Base-by-base conservation (phyloP, 441 rosid genomes). In the Rhodomyrtus psidioides region DNA sequence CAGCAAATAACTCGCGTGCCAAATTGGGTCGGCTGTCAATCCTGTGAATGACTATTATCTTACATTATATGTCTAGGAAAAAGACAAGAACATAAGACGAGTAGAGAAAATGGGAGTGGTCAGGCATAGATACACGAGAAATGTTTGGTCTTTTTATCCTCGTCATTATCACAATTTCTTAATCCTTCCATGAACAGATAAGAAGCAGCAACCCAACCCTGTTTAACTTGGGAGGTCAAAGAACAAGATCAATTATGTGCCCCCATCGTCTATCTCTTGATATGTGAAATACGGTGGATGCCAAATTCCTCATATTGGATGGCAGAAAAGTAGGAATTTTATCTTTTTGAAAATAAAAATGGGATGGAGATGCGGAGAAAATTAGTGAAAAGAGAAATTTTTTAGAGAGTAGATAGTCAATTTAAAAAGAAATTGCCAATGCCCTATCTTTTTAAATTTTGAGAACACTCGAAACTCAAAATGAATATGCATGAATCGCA, bases 201-300 rank as follows among this genome's bases (percentile, higher is more conserved):
- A 62, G 21, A 62, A 21, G 9, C 26, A 39, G 1, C 44, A 70
- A 70, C 4, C 79, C 16, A 39, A 39, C 15, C 5, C 0, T 0
- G 3, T 21, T 70, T 39, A 21, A 23, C n/a, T 24, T 24, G 21
- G 49, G 42, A 70, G 42, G n/a, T 10, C 49, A 5, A 70, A 70
- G n/a, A 70, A 39, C 5, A 70, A 34, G n/a, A 70, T 21, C 10
- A 39, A 19, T 39, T 2, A 39, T 0, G 8, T 19, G 46, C 21
- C n/a, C n/a, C n/a, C 0, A 1, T 2, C 0, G 12, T 70, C 5
- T 10, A 6, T 12, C 4, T 0, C 5, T 39, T 34, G 0, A 10
- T 70, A 21, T 19, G 49, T 21, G 49, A 39, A 3, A 39, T 39
- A 21, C 21, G 79, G 16, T 21, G 49, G 39, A 70, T 39, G 49